Evolutionary conservation across 148 eudicot genomes (phyloP).

Genomic region (Agrostemma githago): DNA sequence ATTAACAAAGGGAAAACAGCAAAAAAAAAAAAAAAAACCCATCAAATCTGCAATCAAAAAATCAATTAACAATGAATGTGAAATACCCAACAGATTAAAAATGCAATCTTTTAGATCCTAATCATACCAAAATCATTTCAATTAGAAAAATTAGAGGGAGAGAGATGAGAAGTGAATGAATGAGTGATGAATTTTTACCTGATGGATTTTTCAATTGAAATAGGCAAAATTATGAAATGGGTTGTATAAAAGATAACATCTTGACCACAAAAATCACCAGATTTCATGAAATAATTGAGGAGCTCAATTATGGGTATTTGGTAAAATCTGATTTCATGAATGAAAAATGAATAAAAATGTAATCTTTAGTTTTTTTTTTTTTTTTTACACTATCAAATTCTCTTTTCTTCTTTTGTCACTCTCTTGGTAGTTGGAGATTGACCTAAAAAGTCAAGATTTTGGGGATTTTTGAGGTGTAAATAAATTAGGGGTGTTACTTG

Average conservation of each 20-base stretch:
- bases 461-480: not conserved
- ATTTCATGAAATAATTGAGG: conserved; percentile 24
- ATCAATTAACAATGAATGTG: conserved; percentile 5
- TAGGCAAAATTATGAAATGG: conserved; percentile 13
- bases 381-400: not conserved
- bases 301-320: conserved; percentile 17
- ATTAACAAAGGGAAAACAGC: not conserved
- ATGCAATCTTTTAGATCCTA: conserved; percentile 20
- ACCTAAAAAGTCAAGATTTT: conserved; percentile 4
- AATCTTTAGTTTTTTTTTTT: not conserved
- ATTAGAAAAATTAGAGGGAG: not conserved
- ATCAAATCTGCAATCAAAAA: conserved; percentile 9
- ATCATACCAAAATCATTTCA: conserved; percentile 8
- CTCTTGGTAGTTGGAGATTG: not conserved
- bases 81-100: conserved; percentile 3
- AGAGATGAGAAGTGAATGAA: not conserved
- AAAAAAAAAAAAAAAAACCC: not conserved
- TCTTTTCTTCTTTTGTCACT: not conserved
- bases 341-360: not conserved
- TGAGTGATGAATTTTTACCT: conserved; percentile 14
- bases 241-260: not conserved
- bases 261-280: conserved; percentile 23
- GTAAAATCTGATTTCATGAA: not conserved
- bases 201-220: conserved; percentile 5
- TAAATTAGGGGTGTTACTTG: too few species aligned